Conservation (phyloP, 129 eudicot species). For the Mikania micrantha region DNA sequence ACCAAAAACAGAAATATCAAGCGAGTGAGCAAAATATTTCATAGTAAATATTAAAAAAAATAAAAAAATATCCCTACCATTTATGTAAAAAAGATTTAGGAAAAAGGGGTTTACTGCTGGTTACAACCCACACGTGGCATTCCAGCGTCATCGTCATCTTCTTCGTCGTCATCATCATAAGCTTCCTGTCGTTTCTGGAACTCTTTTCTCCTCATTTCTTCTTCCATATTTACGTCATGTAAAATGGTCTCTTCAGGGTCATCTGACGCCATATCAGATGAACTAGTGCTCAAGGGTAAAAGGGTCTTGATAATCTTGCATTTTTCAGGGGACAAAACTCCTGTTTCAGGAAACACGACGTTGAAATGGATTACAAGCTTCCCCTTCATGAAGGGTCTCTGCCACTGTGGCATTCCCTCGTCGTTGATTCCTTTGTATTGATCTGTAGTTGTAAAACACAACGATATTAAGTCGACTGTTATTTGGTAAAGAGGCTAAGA, state of each 20-base stretch:
- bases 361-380: conserved; percentile 47
- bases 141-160: conserved; percentile 43
- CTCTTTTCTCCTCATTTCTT: conserved; percentile 51
- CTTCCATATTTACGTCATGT: conserved; percentile 57
- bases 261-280: conserved; percentile 33
- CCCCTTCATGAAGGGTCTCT: conserved; percentile 63
- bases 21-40: background rate
- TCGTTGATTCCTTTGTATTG: conserved; percentile 52
- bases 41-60: background rate
- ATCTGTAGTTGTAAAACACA: conserved; percentile 36
- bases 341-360: conserved; percentile 46
- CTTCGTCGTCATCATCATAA: conserved; percentile 51
- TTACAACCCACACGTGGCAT: conserved; percentile 47
- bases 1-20: background rate
- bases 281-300: conserved; percentile 30
- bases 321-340: conserved; percentile 38
- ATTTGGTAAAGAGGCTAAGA: too few species aligned
- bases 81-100: too few species aligned
- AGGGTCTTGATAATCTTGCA: conserved; percentile 37
- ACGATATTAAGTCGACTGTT: too few species aligned
- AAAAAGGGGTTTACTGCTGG: conserved; percentile 39
- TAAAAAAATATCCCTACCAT: background rate
- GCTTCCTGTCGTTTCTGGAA: conserved; percentile 44
- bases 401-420: conserved; percentile 66
- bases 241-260: conserved; percentile 49